These are phyloP conservation scores for Phytopythium helicoides DNA, from an alignment of 352 stramenopile species.

Conservation along the genomic window DNA sequence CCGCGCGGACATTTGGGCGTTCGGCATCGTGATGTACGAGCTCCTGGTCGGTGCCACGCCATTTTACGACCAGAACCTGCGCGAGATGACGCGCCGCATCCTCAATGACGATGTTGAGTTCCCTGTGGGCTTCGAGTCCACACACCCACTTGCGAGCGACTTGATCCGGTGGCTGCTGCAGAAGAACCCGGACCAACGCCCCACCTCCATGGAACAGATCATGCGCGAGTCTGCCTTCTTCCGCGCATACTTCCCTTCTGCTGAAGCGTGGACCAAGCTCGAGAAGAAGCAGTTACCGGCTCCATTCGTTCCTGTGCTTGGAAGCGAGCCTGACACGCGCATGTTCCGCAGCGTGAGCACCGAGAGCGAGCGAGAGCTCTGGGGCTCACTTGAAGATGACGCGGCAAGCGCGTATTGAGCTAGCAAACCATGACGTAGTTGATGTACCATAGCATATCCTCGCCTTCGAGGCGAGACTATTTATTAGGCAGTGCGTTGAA, in stretches of 20 bases:
- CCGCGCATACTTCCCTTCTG: slow-evolving; percentile 35
- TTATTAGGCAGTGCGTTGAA: not conserved
- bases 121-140: slow-evolving; percentile 46
- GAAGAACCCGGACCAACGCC: slow-evolving; percentile 45
- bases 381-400: too few species aligned
- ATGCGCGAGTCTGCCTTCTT: slow-evolving; percentile 42
- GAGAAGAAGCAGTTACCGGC: slow-evolving; percentile 27
- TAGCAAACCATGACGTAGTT: too few species aligned
- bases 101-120: slow-evolving; percentile 52
- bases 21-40: slow-evolving; percentile 83
- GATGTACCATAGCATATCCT: too few species aligned
- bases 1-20: slow-evolving; percentile 74
- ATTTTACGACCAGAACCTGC: slow-evolving; percentile 76
- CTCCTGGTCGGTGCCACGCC: slow-evolving; percentile 72
- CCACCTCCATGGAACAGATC: slow-evolving; percentile 41
- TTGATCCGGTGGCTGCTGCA: slow-evolving; percentile 46
- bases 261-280: slow-evolving; percentile 45
- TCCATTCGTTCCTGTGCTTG: slow-evolving; percentile 61
- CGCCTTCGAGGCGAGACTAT: too few species aligned
- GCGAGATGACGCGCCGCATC: slow-evolving; percentile 82
- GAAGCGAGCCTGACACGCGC: slow-evolving; percentile 60
- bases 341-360: slow-evolving; percentile 27
- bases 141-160: slow-evolving; percentile 11
- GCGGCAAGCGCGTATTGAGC: too few species aligned
- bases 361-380: too few species aligned